Percentiles rank a stretch among this genome's conserved stretches.
phyloP scores from a whole-genome alignment of 441 rosid species.

The Pelargonium citronellum region DNA sequence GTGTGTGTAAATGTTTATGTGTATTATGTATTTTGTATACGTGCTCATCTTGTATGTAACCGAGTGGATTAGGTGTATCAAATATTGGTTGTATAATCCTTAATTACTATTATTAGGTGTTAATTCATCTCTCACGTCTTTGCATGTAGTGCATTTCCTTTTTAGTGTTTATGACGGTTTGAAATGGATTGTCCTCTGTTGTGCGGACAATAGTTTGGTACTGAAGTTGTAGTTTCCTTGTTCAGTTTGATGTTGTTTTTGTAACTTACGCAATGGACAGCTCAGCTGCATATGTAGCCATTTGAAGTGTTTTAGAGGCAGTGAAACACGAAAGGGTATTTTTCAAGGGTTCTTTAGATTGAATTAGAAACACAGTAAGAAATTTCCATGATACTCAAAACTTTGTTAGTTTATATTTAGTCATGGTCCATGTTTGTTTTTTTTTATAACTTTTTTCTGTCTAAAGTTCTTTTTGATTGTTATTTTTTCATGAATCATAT shows the following conservation, averaged over 20 bases:
- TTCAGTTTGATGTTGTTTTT: background rate
- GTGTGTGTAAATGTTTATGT: background rate
- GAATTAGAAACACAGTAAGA: background rate
- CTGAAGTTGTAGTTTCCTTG: background rate
- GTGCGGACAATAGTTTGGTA: background rate
- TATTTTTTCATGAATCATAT: background rate
- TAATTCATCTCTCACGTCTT: background rate
- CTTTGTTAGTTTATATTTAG: background rate
- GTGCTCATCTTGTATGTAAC: background rate
- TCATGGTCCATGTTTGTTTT: too few relatives aligned
- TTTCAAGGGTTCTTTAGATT: background rate
- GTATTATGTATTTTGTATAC: background rate
- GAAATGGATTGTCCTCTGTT: background rate
- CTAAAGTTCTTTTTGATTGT: background rate
- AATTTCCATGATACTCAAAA: background rate
- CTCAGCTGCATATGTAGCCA: background rate
- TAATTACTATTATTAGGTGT: background rate
- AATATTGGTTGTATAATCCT: background rate
- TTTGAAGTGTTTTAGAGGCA: background rate
- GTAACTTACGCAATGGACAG: background rate
- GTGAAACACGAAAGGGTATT: background rate
- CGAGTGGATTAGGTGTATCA: background rate
- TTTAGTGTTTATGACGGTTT: background rate
- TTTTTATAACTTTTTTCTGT: too few relatives aligned
- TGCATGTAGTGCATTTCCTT: background rate